Base-by-base conservation (phyloP, 1,139 yeast species). In the Hanseniaspora sp. region DNA sequence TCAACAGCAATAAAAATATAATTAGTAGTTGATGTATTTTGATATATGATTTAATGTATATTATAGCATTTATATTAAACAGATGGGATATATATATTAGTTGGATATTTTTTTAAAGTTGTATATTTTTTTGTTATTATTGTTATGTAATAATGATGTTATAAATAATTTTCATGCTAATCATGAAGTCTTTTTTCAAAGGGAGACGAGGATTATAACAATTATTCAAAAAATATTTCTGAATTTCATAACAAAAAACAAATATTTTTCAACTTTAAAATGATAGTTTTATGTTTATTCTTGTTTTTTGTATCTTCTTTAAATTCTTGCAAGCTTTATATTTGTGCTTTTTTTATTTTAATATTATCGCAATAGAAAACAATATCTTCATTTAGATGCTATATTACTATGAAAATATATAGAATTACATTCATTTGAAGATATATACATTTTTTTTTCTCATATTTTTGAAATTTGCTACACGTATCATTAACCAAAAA, bases 121-220 rank as follows among this genome's bases (percentile, higher is more conserved):
- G 5, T 7, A 44, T 15, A 7, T 33, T 12, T 45, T 45, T 13
- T 17, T 17, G 3, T 23, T 33, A 41, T 8, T 40, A n/a, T 15
- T n/a, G 38, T 15, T 34, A 18, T 31, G 31, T 33, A 46, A 46
- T 51, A 41, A 54, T 46, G 56, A 54, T 54, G 56, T 35, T 46
- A 41, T 31, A 42, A 43, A 54, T 53, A 54, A 54, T 54, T 54
- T 54, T 54, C 56, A 54, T 54, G 56, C 56, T 54, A 54, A 54
- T 54, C 56, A 54, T 54, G 56, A 54, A 41, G 52, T 52, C 48
- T 37, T 38, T 43, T 46, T 18, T 17, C 28, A 35, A 31, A 12
- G 15, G 31, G 17, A 30, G 30, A 48, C 42, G 15, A 54, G 56
- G 56, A 54, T 54, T 54, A 54, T 45, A 54, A 31, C 35, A 48